Base-by-base conservation (phyloP, 257 asterid species). In the Gentiana straminea region DNA sequence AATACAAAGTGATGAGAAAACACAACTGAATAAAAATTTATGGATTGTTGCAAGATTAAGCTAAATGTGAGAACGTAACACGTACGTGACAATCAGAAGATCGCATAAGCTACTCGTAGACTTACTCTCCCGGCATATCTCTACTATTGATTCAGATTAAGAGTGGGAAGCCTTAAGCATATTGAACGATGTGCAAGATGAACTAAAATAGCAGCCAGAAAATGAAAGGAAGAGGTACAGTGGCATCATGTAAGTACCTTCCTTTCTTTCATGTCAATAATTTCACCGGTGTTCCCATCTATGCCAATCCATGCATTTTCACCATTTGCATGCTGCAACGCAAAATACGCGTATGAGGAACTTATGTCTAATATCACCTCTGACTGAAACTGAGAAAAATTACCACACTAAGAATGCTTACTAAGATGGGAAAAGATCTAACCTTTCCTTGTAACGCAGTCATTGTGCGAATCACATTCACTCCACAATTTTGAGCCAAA, bases 251-350 rank as follows among this genome's bases (percentile, higher is more conserved):
- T 52, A 5, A 78, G 52, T 63, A 92, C 98, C 90, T 92, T 75
- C 1, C 84, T 87, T 75, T 88, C 98, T 70, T 91, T 81, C 97
- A 91, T 84, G 63, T 91, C 98, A 51, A 88, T 66, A 51, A 83
- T 85, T 70, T 81, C 97, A 64, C 98, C 97, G 8, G 94, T 85
- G 52, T 84, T 87, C 60, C 98, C 97, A 35, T 87, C 98, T 35
- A 91, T 91, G 76, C 98, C 98, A 5, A 67, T 70, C 98, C 97
- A 91, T 41, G 97, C 86, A 68, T 85, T 92, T 79, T 92, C 97
- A 5, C 98, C 98, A 68, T 73, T 81, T 69, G 94, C 97, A 70
- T 92, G 98, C 98, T 87, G 63, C 34, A 53, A 13, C 12, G 35
- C 32, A 4, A 51, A 24, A 39, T 12, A n/a, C 13, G 39, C 9